A percentile compares a stretch with the other conserved stretches of the same genome.
phyloP scores from a whole-genome alignment of 257 asterid genomes.

The Ehretia macrophylla region DNA sequence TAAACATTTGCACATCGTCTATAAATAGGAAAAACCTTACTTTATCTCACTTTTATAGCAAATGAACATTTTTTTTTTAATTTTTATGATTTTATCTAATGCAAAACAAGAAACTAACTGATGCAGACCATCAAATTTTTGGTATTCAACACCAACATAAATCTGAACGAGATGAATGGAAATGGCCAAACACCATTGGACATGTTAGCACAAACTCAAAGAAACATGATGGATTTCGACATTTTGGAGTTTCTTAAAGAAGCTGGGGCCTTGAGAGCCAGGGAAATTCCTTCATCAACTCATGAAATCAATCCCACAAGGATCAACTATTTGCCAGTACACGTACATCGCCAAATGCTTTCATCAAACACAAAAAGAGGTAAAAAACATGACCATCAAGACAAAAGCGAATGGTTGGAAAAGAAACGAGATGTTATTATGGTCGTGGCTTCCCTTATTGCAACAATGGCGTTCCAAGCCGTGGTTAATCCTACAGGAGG shows the following conservation, averaged over 20 bases:
- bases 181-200: conserved; percentile 26
- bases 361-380: neutral
- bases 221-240: neutral
- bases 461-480: conserved; percentile 6
- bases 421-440: conserved; percentile 3
- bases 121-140: conserved; percentile 36
- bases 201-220: conserved; percentile 8
- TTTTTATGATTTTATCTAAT: too few species aligned
- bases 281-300: neutral
- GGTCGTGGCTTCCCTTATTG: conserved; percentile 3
- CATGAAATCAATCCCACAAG: neutral
- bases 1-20: too few species aligned
- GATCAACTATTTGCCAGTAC: neutral
- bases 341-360: neutral
- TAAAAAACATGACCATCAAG: neutral
- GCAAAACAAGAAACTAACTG: too few species aligned
- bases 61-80: too few species aligned
- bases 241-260: neutral
- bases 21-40: too few species aligned
- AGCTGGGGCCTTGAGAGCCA: conserved; percentile 10
- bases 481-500: conserved; percentile 21
- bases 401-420: conserved; percentile 8
- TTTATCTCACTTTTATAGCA: too few species aligned
- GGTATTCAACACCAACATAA: conserved; percentile 11
- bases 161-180: conserved; percentile 22